phyloP scores from a whole-genome alignment of 2,329 filamentous ascomycete species.

The Aspergillus bombycis region DNA sequence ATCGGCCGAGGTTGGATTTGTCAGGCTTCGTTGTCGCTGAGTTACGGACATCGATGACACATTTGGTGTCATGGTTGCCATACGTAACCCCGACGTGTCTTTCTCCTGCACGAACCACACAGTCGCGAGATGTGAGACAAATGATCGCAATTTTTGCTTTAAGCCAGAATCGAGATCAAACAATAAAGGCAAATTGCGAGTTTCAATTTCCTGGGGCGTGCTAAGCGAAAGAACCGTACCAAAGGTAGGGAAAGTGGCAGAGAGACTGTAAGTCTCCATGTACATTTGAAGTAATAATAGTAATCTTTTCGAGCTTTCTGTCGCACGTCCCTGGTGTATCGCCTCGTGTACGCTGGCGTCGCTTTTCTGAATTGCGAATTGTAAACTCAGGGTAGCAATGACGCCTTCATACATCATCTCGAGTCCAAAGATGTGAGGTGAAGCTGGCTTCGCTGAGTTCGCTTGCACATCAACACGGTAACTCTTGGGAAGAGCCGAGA shows the following conservation, averaged over 20 bases:
- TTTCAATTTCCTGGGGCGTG: constrained; percentile 24
- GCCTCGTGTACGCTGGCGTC: constrained; percentile 22
- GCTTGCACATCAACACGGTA: constrained; percentile 35
- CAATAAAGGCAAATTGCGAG: constrained; percentile 3
- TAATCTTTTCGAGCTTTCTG: constrained; percentile 39
- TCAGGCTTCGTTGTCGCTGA: constrained; percentile 12
- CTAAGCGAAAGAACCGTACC: constrained; percentile 43
- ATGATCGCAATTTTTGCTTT: constrained; percentile 30
- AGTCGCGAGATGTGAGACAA: constrained; percentile 33
- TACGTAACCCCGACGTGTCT: background rate
- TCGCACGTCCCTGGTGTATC: constrained; percentile 32
- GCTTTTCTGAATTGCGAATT: constrained; percentile 28
- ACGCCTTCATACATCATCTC: constrained; percentile 40
- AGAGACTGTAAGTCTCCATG: constrained; percentile 46
- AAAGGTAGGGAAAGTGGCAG: constrained; percentile 45
- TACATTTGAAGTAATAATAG: constrained; percentile 40
- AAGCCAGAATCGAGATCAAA: constrained; percentile 31
- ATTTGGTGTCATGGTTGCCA: background rate
- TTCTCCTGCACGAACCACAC: constrained; percentile 30
- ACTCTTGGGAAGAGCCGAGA: constrained; percentile 32
- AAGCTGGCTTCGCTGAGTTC: constrained; percentile 25
- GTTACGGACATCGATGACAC: background rate
- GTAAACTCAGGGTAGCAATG: constrained; percentile 27
- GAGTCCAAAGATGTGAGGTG: constrained; percentile 38
- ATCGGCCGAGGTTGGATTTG: constrained; percentile 1